Base-by-base conservation (phyloP, 2,329 filamentous ascomycete species). In the Chlorencoelia australis region DNA sequence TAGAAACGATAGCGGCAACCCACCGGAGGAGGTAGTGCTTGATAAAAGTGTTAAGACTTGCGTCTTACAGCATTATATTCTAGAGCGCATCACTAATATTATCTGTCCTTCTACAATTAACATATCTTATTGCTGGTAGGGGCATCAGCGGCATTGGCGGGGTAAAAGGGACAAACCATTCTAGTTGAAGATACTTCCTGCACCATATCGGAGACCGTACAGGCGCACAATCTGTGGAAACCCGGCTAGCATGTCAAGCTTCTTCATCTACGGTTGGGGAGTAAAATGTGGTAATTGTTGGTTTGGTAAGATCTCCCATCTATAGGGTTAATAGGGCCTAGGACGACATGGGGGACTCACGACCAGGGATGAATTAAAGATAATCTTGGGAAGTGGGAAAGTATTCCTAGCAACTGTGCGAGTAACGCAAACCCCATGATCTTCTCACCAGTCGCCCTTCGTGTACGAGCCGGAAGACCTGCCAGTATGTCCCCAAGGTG, bases 271-370 rank as follows among this genome's bases (percentile, higher is more conserved):
- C 28, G 10, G 9, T 20, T 39, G 37, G 33, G 52, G 47, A 25
- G 44, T 52, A 18, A 27, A 27, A 32, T 46, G 49, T 16, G 33
- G 38, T 9, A 53, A 38, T 30, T 14, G 37, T 41, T 53, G 7
- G 29, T 44, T 22, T 3, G 37, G 32, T 11, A 38, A 52, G 37
- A 54, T 46, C 28, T 46, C 32, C 7, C 29, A 49, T 1, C 39
- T 29, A 26, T 41, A 46, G 7, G 37, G 29, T 47, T 7, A 60
- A 39, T 21, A 62, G 48, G 33, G 53, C 56, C 10, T 57, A 35
- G 43, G 63, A 45, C 4, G 47, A 51, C n/a, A n/a, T n/a, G n/a
- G n/a, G n/a, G n/a, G n/a, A 42, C 54, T 63, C 14, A 63, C 51
- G 8, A 60, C 44, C 9, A 64, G 46, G 5, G 48, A 59, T 2